These are phyloP conservation scores for Colletotrichum paranaense DNA, from an alignment of 2,329 filamentous ascomycete species.

Conservation along the genomic window DNA sequence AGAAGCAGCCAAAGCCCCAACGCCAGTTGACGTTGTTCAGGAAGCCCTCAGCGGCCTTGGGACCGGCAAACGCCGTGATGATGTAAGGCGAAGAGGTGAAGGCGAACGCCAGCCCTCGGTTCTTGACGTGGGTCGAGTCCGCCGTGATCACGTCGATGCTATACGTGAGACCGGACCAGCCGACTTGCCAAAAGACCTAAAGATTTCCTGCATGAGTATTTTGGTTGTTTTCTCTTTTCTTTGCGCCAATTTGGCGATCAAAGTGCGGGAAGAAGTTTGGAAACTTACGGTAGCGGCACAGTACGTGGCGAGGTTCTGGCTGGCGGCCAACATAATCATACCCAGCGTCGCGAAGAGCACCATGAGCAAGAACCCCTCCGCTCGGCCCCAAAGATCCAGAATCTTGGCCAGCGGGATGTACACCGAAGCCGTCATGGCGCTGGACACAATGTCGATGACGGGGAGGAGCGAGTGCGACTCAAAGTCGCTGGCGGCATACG, in stretches of 20 bases:
- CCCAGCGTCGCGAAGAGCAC: slow-evolving; percentile 57
- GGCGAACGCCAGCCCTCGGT: slow-evolving; percentile 51
- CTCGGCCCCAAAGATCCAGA: slow-evolving; percentile 72
- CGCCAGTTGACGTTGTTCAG: slow-evolving; percentile 47
- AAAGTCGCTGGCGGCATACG: slow-evolving; percentile 63
- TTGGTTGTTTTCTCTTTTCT: no score
- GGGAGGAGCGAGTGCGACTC: slow-evolving; percentile 63
- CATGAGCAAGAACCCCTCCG: slow-evolving; percentile 68
- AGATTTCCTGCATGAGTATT: not conserved
- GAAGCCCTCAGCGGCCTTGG: slow-evolving; percentile 46
- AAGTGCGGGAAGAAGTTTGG: not conserved
- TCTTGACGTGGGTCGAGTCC: slow-evolving; percentile 62
- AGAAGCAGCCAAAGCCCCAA: slow-evolving; percentile 67
- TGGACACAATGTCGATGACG: slow-evolving; percentile 64
- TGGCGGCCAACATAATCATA: slow-evolving; percentile 71
- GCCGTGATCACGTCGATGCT: slow-evolving; percentile 73
- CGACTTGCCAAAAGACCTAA: slow-evolving; percentile 71
- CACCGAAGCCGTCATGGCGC: slow-evolving; percentile 66
- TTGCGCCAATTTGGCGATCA: not conserved
- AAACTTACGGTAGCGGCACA: slow-evolving; percentile 60
- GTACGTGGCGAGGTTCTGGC: slow-evolving; percentile 53
- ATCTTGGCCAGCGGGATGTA: slow-evolving; percentile 74
- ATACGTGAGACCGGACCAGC: slow-evolving; percentile 69
- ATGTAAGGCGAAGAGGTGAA: slow-evolving; percentile 56
- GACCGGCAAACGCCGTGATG: slow-evolving; percentile 54